Evolutionary conservation across 176 grass and related monocot species (phyloP), one percentile per base, ranked within the genome.

Genomic region (Paspalum vaginatum): DNA sequence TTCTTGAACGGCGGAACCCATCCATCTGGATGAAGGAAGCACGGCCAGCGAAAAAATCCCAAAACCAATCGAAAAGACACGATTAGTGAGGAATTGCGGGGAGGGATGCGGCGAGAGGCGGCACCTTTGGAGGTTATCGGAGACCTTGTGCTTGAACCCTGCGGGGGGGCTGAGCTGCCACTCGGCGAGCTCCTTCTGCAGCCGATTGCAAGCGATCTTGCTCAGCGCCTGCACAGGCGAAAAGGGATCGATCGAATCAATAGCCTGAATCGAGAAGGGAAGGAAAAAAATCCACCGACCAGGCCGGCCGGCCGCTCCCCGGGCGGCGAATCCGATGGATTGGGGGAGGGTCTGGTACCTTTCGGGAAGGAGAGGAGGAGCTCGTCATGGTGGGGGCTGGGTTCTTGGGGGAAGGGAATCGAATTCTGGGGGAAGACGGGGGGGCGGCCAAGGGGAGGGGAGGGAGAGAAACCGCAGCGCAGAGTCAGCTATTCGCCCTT

Each of bases 181-280:
- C 87, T 95, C 95, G 22, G 84, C 82, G 37, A 98, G 81, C 78
- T 98, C 90, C 79, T 98, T 98, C 86, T 94, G 92, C 65, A 98
- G 88, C 73, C 95, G 88, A 80, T 93, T 93, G 92, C 84, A 83
- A 6, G 95, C 95, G 90, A 95, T 98, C 92, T 95, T 98, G 95
- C 95, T 98, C 90, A 98, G 89, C 68, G 83, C 88, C 95, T 98
- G 86, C 45, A 20, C 77, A 16, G 27, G 13, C 11, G 9, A 68
- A 79, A 18, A 83, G 42, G 56, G 47, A 71, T 71, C 46, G 66
- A 4, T 39, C 9, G 11, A 68, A 26, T 75, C 25, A 54, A 7
- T 9, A 55, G 81, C 71, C 70, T 32, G 32, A 76, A 76, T 85
- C 77, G 70, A 39, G 20, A 58, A 44, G 21, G 46, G 3, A 3